Percentiles rank a stretch among this genome's conserved stretches.
Evolutionary conservation across 169 alveolate species (phyloP).

Genomic region (Cryptosporidium canis): DNA sequence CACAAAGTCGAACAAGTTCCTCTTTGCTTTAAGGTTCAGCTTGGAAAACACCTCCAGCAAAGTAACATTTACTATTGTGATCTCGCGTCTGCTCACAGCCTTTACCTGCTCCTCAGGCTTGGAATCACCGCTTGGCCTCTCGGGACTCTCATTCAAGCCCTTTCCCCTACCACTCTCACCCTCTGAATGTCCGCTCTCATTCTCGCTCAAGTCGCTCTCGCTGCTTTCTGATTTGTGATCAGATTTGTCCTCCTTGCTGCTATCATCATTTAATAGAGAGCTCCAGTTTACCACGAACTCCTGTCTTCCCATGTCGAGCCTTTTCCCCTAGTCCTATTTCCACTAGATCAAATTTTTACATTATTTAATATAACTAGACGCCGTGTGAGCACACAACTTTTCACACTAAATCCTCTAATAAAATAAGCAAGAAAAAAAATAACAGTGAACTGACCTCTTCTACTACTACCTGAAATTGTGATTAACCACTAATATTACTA

Average conservation of each 20-base stretch:
- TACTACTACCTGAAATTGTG: too few species aligned
- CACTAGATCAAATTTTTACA: background rate
- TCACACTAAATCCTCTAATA: background rate
- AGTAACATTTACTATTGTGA: background rate
- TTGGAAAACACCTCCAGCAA: slow-evolving; percentile 29
- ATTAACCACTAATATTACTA: background rate
- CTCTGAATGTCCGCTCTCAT: background rate
- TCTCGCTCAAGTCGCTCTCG: background rate
- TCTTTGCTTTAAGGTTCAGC: slow-evolving; percentile 28
- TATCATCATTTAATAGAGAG: slow-evolving; percentile 3
- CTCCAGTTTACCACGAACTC: slow-evolving; percentile 15
- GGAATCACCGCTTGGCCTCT: background rate
- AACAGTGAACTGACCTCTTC: too few species aligned
- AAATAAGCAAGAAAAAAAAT: background rate
- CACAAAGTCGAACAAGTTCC: slow-evolving; percentile 29
- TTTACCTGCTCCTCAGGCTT: background rate
- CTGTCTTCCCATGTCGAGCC: background rate
- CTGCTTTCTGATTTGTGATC: background rate
- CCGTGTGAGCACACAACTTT: slow-evolving; percentile 14
- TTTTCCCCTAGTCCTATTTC: background rate
- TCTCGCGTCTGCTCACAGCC: background rate
- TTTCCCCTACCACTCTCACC: background rate
- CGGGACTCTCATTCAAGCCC: background rate
- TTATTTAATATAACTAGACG: background rate
- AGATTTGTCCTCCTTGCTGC: background rate